A percentile compares a stretch with the other conserved stretches of the same genome.
Evolutionary conservation across 257 asterid genomes (phyloP).

Genomic region (Penstemon newberryi): DNA sequence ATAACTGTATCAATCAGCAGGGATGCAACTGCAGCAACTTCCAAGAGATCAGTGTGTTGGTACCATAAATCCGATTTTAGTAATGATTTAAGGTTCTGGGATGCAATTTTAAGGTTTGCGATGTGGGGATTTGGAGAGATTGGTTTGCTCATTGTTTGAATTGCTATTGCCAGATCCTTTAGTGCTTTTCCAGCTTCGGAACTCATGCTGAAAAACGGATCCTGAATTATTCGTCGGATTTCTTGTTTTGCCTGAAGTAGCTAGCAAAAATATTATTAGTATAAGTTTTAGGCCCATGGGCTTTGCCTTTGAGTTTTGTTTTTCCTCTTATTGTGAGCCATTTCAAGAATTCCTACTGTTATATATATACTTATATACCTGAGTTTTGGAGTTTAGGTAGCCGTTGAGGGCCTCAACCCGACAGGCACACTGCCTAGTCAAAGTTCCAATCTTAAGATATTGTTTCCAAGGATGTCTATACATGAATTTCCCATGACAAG

Average conservation of each 20-base stretch:
- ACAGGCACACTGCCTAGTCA: constrained; percentile 67
- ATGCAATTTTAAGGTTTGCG: constrained; percentile 40
- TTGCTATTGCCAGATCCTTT: constrained; percentile 49
- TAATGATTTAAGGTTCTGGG: constrained; percentile 42
- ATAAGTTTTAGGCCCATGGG: background rate
- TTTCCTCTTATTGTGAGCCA: too few species aligned
- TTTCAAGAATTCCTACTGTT: background rate
- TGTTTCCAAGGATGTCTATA: constrained; percentile 83
- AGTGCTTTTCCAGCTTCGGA: constrained; percentile 61
- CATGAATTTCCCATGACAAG: constrained; percentile 73
- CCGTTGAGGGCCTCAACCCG: constrained; percentile 55
- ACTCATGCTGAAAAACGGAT: constrained; percentile 46
- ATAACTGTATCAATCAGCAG: constrained; percentile 49
- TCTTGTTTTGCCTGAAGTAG: constrained; percentile 51
- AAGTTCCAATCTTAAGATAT: constrained; percentile 58
- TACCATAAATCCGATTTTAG: constrained; percentile 48
- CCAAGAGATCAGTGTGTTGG: constrained; percentile 33
- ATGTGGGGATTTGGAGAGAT: constrained; percentile 38
- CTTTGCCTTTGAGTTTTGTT: background rate
- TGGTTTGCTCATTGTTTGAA: constrained; percentile 53
- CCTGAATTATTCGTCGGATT: constrained; percentile 35
- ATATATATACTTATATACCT: too few species aligned
- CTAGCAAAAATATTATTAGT: background rate
- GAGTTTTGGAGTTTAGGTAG: constrained; percentile 48
- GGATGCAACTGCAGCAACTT: constrained; percentile 60